These are phyloP conservation scores for Quercus alba DNA, from an alignment of 306 rosid species.

Conservation along the genomic window DNA sequence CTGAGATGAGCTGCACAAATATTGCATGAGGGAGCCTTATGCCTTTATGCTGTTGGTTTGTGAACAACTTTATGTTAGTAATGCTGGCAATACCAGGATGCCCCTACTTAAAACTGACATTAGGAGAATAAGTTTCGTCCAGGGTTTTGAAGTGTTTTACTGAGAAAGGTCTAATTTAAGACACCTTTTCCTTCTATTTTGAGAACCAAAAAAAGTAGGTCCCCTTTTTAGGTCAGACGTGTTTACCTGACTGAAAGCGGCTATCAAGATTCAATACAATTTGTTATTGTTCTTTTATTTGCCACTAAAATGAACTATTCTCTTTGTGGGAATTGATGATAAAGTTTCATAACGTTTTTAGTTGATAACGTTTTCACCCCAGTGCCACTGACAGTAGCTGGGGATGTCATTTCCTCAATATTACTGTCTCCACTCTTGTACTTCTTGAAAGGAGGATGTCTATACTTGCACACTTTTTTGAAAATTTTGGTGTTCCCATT, in stretches of 20 bases:
- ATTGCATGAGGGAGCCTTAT: too few species aligned
- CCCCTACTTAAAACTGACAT: neutral
- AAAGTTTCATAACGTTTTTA: neutral
- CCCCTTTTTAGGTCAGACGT: neutral
- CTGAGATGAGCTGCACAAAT: too few species aligned
- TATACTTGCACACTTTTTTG: neutral
- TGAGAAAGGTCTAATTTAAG: neutral
- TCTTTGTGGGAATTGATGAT: neutral
- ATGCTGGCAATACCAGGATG: neutral
- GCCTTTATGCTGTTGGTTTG: neutral
- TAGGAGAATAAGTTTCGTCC: neutral
- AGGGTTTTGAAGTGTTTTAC: neutral
- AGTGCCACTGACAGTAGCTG: neutral
- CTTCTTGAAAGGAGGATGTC: neutral
- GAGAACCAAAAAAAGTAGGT: neutral
- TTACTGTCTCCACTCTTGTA: neutral
- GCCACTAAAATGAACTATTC: neutral
- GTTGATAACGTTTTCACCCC: neutral
- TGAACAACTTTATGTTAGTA: neutral
- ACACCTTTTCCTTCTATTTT: neutral
- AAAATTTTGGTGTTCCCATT: neutral
- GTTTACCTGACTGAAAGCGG: neutral
- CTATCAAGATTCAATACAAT: neutral
- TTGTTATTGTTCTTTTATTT: neutral
- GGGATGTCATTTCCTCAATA: too few species aligned